Evolutionary conservation across 2,329 filamentous ascomycete genomes (phyloP).

Genomic region (Fusarium dimerum): DNA sequence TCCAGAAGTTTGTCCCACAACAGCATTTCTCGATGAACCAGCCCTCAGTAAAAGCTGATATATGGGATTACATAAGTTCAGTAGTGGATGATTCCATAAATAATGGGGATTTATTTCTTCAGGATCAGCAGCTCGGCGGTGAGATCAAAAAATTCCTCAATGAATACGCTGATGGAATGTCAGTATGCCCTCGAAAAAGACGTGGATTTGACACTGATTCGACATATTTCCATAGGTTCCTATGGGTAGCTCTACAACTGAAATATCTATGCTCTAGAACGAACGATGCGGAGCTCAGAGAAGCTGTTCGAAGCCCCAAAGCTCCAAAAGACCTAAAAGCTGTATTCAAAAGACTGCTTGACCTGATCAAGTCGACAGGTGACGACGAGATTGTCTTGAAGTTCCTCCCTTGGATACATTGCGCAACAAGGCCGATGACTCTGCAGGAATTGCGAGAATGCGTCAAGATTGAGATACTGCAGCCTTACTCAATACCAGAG

Average conservation of each 20-base stretch:
- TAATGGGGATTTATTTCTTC: slow-evolving; percentile 15
- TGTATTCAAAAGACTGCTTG: slow-evolving; percentile 12
- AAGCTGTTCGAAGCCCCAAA: not conserved
- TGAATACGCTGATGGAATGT: slow-evolving; percentile 38
- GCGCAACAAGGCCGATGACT: slow-evolving; percentile 33
- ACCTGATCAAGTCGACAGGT: slow-evolving; percentile 7
- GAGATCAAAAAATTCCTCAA: slow-evolving; percentile 31
- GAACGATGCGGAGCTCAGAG: slow-evolving; percentile 20
- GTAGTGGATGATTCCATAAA: slow-evolving; percentile 5
- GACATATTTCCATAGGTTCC: slow-evolving; percentile 34
- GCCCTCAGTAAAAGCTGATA: slow-evolving; percentile 1
- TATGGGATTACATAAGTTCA: slow-evolving; percentile 10
- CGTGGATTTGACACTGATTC: not conserved
- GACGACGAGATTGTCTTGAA: slow-evolving; percentile 1
- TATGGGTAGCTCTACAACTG: slow-evolving; percentile 41
- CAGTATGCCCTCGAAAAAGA: slow-evolving; percentile 6
- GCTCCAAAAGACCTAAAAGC: slow-evolving; percentile 14
- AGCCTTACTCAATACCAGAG: slow-evolving; percentile 22
- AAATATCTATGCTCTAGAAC: slow-evolving; percentile 36
- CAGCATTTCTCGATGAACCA: slow-evolving; percentile 6
- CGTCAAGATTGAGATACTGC: slow-evolving; percentile 35
- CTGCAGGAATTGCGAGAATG: slow-evolving; percentile 40
- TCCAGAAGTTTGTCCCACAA: slow-evolving; percentile 3
- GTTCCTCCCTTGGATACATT: slow-evolving; percentile 30
- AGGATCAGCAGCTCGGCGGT: slow-evolving; percentile 17